Conservation (phyloP, 2,329 filamentous ascomycete genomes). For the Atkinsonella texensis region DNA sequence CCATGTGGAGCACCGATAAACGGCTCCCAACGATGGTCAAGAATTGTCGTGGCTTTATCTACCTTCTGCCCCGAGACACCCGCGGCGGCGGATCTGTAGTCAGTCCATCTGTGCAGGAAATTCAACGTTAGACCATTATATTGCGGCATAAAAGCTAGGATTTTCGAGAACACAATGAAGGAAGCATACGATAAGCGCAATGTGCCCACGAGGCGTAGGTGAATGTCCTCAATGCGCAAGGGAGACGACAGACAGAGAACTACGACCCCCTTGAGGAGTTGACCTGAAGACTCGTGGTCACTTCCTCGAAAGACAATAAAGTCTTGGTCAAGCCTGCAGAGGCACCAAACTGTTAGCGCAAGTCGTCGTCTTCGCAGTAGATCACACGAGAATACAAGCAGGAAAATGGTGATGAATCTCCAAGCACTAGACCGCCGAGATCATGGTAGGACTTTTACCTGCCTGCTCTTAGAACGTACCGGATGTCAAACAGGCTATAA, state of each 20-base stretch:
- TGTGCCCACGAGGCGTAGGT: conserved; percentile 58
- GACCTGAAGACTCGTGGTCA: conserved; percentile 64
- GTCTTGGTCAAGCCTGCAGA: conserved; percentile 57
- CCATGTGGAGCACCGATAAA: conserved; percentile 45
- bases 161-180: not conserved
- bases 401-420: not conserved
- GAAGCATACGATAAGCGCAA: conserved; percentile 48
- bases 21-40: conserved; percentile 56
- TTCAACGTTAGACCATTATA: conserved; percentile 7
- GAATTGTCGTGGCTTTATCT: conserved; percentile 46
- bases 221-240: conserved; percentile 60
- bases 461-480: conserved; percentile 27
- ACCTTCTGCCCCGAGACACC: conserved; percentile 47
- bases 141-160: not conserved
- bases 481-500: conserved; percentile 45
- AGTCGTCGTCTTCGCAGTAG: not conserved
- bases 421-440: not conserved
- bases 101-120: conserved; percentile 32
- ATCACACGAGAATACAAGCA: not conserved
- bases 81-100: conserved; percentile 40
- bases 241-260: conserved; percentile 61
- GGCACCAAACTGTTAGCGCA: not conserved
- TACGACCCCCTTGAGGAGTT: conserved; percentile 60
- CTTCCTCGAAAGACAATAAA: conserved; percentile 68
- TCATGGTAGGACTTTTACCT: not conserved